Evolutionary conservation across 305 asterid species (phyloP), one percentile per base, ranked within the genome.

Genomic region (Fraxinus ornus): DNA sequence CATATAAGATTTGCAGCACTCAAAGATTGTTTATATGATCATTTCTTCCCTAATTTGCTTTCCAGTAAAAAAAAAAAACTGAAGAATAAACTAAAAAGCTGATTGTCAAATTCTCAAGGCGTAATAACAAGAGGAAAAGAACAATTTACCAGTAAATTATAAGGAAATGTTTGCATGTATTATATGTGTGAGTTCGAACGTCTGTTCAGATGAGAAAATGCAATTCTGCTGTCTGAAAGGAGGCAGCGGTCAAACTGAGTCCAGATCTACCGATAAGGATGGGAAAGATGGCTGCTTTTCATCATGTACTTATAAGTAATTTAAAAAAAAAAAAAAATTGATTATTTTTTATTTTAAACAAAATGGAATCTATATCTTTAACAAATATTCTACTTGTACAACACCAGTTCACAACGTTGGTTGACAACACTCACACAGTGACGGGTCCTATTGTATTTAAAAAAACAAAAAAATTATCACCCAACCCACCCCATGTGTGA

Each of bases 211-310:
- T 7, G 77, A 39, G 68, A 24, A 39, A 5, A 3, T 26, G 78
- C 76, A 78, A 1, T 77, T 75, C 76, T 68, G 76, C 79, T 21
- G 80, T 62, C 71, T 32, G 75, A 62, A 55, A 22, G 60, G 24
- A 3, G 75, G 37, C 39, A 22, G 52, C 4, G 13, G 76, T 80
- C 84, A 83, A 75, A 33, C n/a, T 75, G 55, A 10, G 83, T 79
- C 81, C n/a, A 37, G 24, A 15, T 2, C 7, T 28, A n/a, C 4
- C 10, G 36, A 9, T 17, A 60, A 33, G 70, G 0, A 21, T 21
- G 6, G 47, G 30, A 19, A 3, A 13, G 26, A 10, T 47, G 19
- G 49, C 52, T 47, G 55, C n/a, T 47, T 47, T 47, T 2, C 49
- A 41, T 41, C 49, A 9, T 9, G 49, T 41, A 9, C 49, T 41